Base-by-base conservation (phyloP, 129 eudicot species). In the Glebionis coronaria region DNA sequence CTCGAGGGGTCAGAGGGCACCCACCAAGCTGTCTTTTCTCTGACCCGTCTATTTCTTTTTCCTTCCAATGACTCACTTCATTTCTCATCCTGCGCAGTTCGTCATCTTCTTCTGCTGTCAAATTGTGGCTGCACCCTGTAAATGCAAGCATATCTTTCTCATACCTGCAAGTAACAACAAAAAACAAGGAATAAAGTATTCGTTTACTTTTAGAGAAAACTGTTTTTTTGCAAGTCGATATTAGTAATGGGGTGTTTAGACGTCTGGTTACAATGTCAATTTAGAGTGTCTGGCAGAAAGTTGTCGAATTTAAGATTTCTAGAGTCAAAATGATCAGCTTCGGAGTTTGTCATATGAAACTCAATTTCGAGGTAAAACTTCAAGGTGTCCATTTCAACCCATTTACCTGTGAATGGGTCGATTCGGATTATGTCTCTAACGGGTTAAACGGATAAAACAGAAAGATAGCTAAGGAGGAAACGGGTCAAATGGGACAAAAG, bases 121-220 rank as follows among this genome's bases (percentile, higher is more conserved):
- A 78, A 73, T 81, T 84, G 78, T 89, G 95, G 75, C 97, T 94
- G 74, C 99, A 94, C 16, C 99, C 99, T 4, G 99, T 94, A 74
- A 94, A 94, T 69, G 99, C 97, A 51, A 93, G 95, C 98, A 93
- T 93, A 65, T 93, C 98, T 80, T 93, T 93, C 82, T 93, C 98
- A 69, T 94, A 94, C 82, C 99, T 94, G 76, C 60, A 54, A 63
- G 3, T 42, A 56, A 64, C 20, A 61, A 61, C 15, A 19, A 47
- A 73, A n/a, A 13, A 21, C 9, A 19, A 20, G 12, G 0, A 11
- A 44, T 62, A 5, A 19, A 10, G 3, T 40, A 13, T 13, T 27
- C 20, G 57, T 44, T 28, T 44, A 19, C 8, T 23, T 64, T 42
- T 23, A 8, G 13, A 67, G 28, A 52, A 52, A 63, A 12, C 12